phyloP scores from a whole-genome alignment of 177 flowering plant species.

The Vitis hybrid region DNA sequence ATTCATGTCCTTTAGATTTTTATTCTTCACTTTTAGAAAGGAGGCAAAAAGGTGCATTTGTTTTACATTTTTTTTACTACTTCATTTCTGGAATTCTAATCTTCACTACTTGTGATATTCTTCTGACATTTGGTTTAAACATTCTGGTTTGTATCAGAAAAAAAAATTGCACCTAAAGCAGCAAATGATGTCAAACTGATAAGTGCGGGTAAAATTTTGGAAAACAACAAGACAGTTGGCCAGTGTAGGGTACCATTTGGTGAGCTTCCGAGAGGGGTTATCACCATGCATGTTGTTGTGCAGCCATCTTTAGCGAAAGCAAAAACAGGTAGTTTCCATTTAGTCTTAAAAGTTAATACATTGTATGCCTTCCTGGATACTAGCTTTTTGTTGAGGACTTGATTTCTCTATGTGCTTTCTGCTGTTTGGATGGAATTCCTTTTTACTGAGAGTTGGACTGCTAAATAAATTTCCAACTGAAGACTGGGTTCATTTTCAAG shows the following conservation, averaged over 20 bases:
- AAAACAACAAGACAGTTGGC: conserved; percentile 68
- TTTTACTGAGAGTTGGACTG: too few species aligned
- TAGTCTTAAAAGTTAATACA: too few species aligned
- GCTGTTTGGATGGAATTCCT: not conserved
- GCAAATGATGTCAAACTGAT: conserved; percentile 71
- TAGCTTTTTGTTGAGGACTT: not conserved
- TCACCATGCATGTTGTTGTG: conserved; percentile 84
- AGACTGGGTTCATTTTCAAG: too few species aligned
- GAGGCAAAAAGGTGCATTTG: too few species aligned
- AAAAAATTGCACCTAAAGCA: conserved; percentile 58
- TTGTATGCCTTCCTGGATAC: not conserved
- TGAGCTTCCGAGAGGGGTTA: conserved; percentile 58
- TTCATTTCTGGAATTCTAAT: not conserved
- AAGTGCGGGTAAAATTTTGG: conserved; percentile 69
- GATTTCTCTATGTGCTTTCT: not conserved
- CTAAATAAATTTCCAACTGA: too few species aligned
- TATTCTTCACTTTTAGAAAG: too few species aligned
- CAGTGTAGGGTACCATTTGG: conserved; percentile 72
- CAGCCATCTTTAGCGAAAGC: conserved; percentile 64
- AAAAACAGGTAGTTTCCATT: conserved; percentile 52
- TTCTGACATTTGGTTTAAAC: conserved; percentile 4
- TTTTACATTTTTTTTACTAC: too few species aligned
- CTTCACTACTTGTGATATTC: not conserved
- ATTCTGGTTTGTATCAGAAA: conserved; percentile 35
- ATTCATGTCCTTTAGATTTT: too few species aligned